phyloP scores from a whole-genome alignment of 176 grass and related monocot genomes.

The Zea mays region Zm-B73-REFERENCE-NAM-5.0 NC_050097.1:160411501-160412000 shows the following conservation, averaged over 20 bases:
- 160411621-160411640: no score
- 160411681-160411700: no score
- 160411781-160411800: constrained; percentile 21
- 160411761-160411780: constrained; percentile 20
- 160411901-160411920: constrained; percentile 26
- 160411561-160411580: no score
- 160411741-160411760: not conserved
- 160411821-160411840: not conserved
- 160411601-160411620: no score
- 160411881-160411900: constrained; percentile 41
- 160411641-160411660: no score
- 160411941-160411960: constrained; percentile 35
- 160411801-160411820: constrained; percentile 19
- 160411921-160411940: constrained; percentile 56
- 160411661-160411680: no score
- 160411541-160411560: no score
- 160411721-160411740: no score
- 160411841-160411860: constrained; percentile 48
- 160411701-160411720: no score
- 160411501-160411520: no score
- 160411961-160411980: constrained; percentile 39
- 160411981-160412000: constrained; percentile 30
- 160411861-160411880: constrained; percentile 54
- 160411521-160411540: no score
- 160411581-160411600: no score